Percentiles rank a stretch among this genome's conserved stretches.
phyloP scores from a whole-genome alignment of 345 rosid species.

The Rhizophora apiculata region DNA sequence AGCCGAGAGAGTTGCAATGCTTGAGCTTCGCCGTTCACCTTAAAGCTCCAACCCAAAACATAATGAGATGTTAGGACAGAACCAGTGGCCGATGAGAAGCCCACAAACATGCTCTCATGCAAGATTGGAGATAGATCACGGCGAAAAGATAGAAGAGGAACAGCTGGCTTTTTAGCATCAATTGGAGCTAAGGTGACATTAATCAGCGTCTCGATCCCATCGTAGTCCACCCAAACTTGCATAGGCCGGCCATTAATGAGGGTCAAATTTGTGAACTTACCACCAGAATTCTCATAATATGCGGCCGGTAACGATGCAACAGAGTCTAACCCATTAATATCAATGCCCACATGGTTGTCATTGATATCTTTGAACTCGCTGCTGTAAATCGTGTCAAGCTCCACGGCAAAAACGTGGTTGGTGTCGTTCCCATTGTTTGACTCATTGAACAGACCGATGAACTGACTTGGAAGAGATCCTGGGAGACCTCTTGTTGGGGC shows the following conservation, averaged over 20 bases:
- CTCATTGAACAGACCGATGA: conserved; percentile 46
- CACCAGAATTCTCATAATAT: conserved; percentile 31
- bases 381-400: conserved; percentile 45
- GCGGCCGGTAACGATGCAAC: conserved; percentile 33
- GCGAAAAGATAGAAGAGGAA: conserved; percentile 39
- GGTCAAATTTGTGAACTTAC: conserved; percentile 9
- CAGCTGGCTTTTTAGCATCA: conserved; percentile 32
- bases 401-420: conserved; percentile 53
- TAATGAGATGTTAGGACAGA: conserved; percentile 38
- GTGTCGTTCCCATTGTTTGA: conserved; percentile 33
- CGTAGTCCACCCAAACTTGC: conserved; percentile 58
- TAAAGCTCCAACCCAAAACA: conserved; percentile 71
- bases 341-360: conserved; percentile 60
- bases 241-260: conserved; percentile 34
- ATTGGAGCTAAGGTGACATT: conserved; percentile 50
- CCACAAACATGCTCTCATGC: conserved; percentile 44
- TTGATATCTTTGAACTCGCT: conserved; percentile 40
- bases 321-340: conserved; percentile 45
- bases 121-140: conserved; percentile 44
- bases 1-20: conserved; percentile 44
- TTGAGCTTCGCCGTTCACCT: conserved; percentile 39
- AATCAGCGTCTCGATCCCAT: conserved; percentile 24
- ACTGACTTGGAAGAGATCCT: conserved; percentile 29
- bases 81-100: conserved; percentile 68
- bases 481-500: conserved; percentile 48